A percentile compares a stretch with the other conserved stretches of the same genome.
Evolutionary conservation across 257 asterid species (phyloP).

Genomic region (Nicotiana noctiflora): DNA sequence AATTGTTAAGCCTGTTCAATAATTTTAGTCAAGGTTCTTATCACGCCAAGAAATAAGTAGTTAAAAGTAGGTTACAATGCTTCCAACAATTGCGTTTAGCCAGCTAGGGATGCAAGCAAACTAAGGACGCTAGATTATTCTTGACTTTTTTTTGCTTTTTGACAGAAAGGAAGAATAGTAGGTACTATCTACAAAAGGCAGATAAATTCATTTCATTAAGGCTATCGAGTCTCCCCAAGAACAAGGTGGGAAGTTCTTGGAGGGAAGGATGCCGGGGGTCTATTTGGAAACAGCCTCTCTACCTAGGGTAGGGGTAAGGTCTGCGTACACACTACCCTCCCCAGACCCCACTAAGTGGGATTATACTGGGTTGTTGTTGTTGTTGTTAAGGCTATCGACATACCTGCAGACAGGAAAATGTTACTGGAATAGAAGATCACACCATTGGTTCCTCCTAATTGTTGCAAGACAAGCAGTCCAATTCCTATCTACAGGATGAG

Average conservation of each 20-base stretch:
- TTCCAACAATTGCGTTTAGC: background rate
- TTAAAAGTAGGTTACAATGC: background rate
- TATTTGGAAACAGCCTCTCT: too few relatives aligned
- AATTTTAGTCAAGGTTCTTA: background rate
- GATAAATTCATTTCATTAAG: background rate
- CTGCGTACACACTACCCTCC: too few relatives aligned
- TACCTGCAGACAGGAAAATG: slow-evolving; percentile 86
- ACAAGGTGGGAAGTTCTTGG: too few relatives aligned
- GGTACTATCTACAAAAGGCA: background rate
- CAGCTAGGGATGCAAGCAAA: background rate
- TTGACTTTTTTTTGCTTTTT: background rate
- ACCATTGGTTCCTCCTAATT: slow-evolving; percentile 75
- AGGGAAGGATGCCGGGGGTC: too few relatives aligned
- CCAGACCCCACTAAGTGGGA: too few relatives aligned
- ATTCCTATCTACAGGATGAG: slow-evolving; percentile 63
- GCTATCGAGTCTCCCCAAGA: too few relatives aligned
- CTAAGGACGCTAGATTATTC: background rate
- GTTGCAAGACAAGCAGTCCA: slow-evolving; percentile 73
- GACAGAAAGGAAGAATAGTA: background rate
- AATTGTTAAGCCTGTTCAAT: background rate
- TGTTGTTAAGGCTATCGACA: slow-evolving; percentile 7
- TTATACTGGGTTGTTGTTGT: too few relatives aligned
- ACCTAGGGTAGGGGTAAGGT: too few relatives aligned
- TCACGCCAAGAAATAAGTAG: background rate
- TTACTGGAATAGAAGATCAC: slow-evolving; percentile 74